Evolutionary conservation across 2,329 filamentous ascomycete species (phyloP).

Genomic region (Neocatenulostroma microsporum): DNA sequence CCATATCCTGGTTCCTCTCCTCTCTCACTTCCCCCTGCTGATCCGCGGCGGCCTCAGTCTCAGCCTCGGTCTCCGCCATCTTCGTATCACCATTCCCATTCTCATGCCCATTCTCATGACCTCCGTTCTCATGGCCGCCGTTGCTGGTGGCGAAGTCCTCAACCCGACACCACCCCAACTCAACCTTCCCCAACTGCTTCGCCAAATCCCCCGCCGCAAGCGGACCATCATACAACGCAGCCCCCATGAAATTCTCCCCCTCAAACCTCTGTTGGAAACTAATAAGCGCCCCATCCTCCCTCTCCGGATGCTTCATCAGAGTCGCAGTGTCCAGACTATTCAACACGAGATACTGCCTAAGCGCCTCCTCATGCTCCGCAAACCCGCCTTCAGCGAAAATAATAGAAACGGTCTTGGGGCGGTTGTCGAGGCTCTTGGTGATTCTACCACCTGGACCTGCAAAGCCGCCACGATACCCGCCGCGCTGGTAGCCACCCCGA

Average conservation of each 20-base stretch:
- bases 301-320: constrained; percentile 33
- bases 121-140: not conserved
- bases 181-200: constrained; percentile 51
- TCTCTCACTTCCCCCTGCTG: not conserved
- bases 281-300: constrained; percentile 33
- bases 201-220: constrained; percentile 4
- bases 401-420: constrained; percentile 60
- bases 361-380: constrained; percentile 59
- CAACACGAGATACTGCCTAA: constrained; percentile 57
- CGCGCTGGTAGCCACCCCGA: constrained; percentile 36
- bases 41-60: not conserved
- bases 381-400: constrained; percentile 48
- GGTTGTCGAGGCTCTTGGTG: constrained; percentile 60
- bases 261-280: constrained; percentile 45
- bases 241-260: constrained; percentile 50
- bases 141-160: not conserved
- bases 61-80: no score
- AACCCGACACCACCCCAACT: constrained; percentile 51
- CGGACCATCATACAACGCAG: constrained; percentile 9
- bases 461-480: constrained; percentile 39
- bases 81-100: no score
- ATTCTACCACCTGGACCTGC: constrained; percentile 44
- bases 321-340: constrained; percentile 31
- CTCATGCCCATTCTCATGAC: not conserved
- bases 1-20: constrained; percentile 8